Evolutionary conservation across 768 basidiomycete genomes (phyloP), one percentile per base, ranked within the genome.

Genomic region (Boletus vinaceobasis): DNA sequence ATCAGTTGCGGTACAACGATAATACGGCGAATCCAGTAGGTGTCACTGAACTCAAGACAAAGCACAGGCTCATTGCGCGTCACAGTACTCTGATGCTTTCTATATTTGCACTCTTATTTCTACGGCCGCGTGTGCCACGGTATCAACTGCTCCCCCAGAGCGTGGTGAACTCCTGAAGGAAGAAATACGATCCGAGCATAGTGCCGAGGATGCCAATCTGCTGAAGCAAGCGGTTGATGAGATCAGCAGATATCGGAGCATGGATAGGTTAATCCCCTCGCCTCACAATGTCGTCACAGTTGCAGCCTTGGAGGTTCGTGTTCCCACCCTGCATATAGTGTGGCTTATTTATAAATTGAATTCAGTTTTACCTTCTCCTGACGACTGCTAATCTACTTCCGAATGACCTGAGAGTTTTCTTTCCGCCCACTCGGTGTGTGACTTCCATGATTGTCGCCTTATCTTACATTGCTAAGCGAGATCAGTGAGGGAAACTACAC

Each of bases 241-340:
- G 67, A 83, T 98, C 32, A 90, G 93, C 64, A 82, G 96, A 42
- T 96, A 95, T 73, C 86, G 93, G 53, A 91, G 86, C 64, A 93
- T 97, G 86, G 97, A 99, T 71, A 80, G 94, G 51, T 77, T 98
- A 15, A 94, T 98, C 53, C 93, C 97, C 9, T 96, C 95, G 1
- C 85, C 86, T 45, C 93, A 96, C 62, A 99, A 99, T 66, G 84
- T 92, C 33, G 88, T 98, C 27, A 95, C 97, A 1, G 81, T 90
- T 46, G 92, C 97, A 26, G 87, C 86, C 8, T 75, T 99, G 51
- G 92, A 98, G 82, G 93, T 96, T 57, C 55, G 82, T 71, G 7
- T n/a, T 31, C 43, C 36, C 17, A 7, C 40, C 51, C 21, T 45
- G 36, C 21, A 43, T 52, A 29, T 50, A 31, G 42, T 43, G 15